A percentile compares a stretch with the other conserved stretches of the same genome.
Evolutionary conservation across 805 yeast species (phyloP).

Genomic region (Alloascoidea hylecoeti): DNA sequence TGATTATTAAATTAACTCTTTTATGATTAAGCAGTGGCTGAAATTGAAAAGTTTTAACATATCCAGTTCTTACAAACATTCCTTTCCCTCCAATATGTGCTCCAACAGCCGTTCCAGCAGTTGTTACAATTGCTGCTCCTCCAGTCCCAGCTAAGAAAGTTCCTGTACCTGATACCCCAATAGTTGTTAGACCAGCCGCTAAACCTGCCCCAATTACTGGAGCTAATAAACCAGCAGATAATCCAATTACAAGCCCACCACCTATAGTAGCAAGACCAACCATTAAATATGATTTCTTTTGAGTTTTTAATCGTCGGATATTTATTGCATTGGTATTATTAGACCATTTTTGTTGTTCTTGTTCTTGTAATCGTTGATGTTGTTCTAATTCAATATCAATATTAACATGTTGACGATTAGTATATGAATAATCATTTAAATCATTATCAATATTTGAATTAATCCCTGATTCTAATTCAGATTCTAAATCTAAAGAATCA

Average conservation of each 20-base stretch:
- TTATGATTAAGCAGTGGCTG: slow-evolving; percentile 85
- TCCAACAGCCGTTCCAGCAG: slow-evolving; percentile 84
- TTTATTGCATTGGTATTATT: slow-evolving; percentile 66
- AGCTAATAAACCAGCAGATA: slow-evolving; percentile 90
- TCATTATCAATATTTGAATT: slow-evolving; percentile 52
- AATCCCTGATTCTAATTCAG: slow-evolving; percentile 63
- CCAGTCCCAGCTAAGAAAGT: slow-evolving; percentile 94
- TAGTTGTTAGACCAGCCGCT: slow-evolving; percentile 94
- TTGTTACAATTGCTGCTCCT: slow-evolving; percentile 87
- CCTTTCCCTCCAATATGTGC: slow-evolving; percentile 80
- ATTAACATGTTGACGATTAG: too few relatives aligned
- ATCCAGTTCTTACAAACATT: slow-evolving; percentile 78
- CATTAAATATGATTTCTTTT: slow-evolving; percentile 58
- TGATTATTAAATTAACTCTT: slow-evolving; percentile 72
- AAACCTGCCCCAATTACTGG: slow-evolving; percentile 98
- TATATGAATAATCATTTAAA: too few relatives aligned
- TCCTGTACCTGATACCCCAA: slow-evolving; percentile 85
- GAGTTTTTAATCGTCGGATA: slow-evolving; percentile 51
- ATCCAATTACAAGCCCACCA: slow-evolving; percentile 87
- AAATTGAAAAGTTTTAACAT: slow-evolving; percentile 87
- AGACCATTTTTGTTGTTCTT: slow-evolving; percentile 64
- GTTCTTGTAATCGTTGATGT: too few relatives aligned
- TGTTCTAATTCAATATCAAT: too few relatives aligned
- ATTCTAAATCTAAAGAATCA: slow-evolving; percentile 82
- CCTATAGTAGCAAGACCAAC: slow-evolving; percentile 94